These are phyloP conservation scores for Solanum chmielewskii DNA, from an alignment of 257 asterid species.

Conservation along the genomic window DNA sequence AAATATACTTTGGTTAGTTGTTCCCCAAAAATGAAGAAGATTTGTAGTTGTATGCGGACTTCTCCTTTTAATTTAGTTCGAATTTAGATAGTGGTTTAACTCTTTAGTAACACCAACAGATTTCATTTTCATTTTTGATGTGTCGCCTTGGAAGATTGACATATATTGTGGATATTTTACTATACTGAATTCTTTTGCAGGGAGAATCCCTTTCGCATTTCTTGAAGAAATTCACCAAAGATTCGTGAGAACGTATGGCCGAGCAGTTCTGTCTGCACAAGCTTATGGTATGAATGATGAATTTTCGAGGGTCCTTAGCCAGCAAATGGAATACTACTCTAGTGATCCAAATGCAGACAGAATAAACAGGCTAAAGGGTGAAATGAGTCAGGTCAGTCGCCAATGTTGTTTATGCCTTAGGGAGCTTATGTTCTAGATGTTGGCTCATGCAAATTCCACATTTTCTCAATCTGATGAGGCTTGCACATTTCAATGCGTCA, in stretches of 20 bases:
- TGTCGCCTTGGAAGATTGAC: not conserved
- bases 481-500: not conserved
- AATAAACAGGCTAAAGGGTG: slow-evolving; percentile 86
- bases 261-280: slow-evolving; percentile 93
- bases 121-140: not conserved
- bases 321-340: slow-evolving; percentile 89
- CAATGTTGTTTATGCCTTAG: not conserved
- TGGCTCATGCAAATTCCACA: not conserved
- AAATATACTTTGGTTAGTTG: not conserved
- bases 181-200: slow-evolving; percentile 10
- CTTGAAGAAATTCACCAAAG: slow-evolving; percentile 96
- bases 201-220: slow-evolving; percentile 95
- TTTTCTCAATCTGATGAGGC: not conserved
- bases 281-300: slow-evolving; percentile 99
- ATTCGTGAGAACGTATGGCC: slow-evolving; percentile 91
- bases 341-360: slow-evolving; percentile 98
- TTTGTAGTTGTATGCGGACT: not conserved
- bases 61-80: not conserved
- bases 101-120: not conserved
- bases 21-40: not conserved
- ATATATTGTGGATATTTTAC: not conserved
- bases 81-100: not conserved
- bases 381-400: slow-evolving; percentile 92
- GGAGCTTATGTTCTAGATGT: not conserved
- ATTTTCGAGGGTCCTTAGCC: slow-evolving; percentile 89